Evolutionary conservation across 306 rosid species (phyloP).

Genomic region (Leucaena leucocephala): DNA sequence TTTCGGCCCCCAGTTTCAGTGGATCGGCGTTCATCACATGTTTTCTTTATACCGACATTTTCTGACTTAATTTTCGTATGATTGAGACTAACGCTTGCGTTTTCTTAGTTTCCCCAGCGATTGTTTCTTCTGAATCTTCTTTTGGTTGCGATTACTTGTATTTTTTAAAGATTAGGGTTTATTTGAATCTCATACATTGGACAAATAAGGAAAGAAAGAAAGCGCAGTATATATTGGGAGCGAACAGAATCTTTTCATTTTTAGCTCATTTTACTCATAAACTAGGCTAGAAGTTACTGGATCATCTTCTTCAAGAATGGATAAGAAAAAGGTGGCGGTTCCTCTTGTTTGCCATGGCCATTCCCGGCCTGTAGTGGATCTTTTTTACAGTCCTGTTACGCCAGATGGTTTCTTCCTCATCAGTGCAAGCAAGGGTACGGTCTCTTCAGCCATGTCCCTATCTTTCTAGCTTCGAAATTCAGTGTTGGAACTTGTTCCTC

Average conservation of each 20-base stretch:
- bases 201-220: not conserved
- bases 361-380: constrained; percentile 95
- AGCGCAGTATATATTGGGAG: not conserved
- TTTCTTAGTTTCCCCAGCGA: not conserved
- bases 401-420: constrained; percentile 93
- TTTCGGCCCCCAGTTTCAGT: not conserved
- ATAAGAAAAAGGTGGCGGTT: constrained; percentile 77
- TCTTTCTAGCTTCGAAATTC: not conserved
- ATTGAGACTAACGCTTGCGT: constrained; percentile 20
- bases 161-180: constrained; percentile 47
- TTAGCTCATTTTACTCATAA: constrained; percentile 14
- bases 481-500: not conserved
- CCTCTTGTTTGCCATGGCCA: constrained; percentile 95
- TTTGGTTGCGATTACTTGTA: not conserved
- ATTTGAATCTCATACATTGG: constrained; percentile 1
- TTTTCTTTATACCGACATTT: constrained; percentile 58
- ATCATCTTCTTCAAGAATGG: constrained; percentile 51
- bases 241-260: not conserved
- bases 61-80: not conserved
- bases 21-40: constrained; percentile 34
- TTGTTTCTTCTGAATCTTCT: constrained; percentile 3
- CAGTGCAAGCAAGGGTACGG: constrained; percentile 96
- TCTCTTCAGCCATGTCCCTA: not conserved
- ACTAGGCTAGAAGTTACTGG: not conserved
- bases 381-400: constrained; percentile 87